phyloP scores from a whole-genome alignment of 495 filamentous ascomycete genomes.

The Neurospora cerealis region DNA sequence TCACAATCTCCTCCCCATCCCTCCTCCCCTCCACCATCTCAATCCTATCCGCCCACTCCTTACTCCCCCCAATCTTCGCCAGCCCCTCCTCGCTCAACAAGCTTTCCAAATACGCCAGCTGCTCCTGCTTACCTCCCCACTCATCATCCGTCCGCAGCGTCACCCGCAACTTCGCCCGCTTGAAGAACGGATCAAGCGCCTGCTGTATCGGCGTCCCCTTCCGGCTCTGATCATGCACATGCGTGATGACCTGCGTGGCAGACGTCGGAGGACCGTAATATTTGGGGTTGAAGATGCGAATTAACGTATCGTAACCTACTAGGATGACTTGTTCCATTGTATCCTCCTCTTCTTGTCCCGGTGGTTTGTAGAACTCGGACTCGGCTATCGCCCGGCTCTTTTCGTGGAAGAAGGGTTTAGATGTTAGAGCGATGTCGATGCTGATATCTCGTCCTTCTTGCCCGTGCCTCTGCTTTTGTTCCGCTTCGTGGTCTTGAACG shows the following conservation, averaged over 20 bases:
- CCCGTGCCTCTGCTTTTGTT: neutral
- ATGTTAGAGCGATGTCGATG: conserved; percentile 76
- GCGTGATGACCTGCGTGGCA: conserved; percentile 27
- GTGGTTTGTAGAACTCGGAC: conserved; percentile 38
- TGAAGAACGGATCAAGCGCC: conserved; percentile 59
- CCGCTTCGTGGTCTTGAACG: conserved; percentile 2
- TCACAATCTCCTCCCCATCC: conserved; percentile 49
- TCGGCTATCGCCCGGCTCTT: conserved; percentile 62
- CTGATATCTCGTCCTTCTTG: conserved; percentile 12
- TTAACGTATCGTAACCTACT: conserved; percentile 78
- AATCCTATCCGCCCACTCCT: conserved; percentile 61
- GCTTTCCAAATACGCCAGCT: conserved; percentile 46
- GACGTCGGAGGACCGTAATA: conserved; percentile 57
- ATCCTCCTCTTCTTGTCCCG: neutral
- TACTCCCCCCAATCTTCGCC: conserved; percentile 47
- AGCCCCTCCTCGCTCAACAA: conserved; percentile 40
- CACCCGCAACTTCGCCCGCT: conserved; percentile 57
- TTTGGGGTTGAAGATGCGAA: conserved; percentile 70
- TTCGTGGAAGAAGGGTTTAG: conserved; percentile 73
- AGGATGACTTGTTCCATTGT: conserved; percentile 61
- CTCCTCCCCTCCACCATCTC: conserved; percentile 54
- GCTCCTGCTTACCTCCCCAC: conserved; percentile 53
- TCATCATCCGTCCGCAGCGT: conserved; percentile 57
- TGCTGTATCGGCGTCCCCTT: conserved; percentile 24
- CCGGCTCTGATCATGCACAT: neutral